Conservation (phyloP, 176 grass and related monocot species). For the Zea luxurians region DNA sequence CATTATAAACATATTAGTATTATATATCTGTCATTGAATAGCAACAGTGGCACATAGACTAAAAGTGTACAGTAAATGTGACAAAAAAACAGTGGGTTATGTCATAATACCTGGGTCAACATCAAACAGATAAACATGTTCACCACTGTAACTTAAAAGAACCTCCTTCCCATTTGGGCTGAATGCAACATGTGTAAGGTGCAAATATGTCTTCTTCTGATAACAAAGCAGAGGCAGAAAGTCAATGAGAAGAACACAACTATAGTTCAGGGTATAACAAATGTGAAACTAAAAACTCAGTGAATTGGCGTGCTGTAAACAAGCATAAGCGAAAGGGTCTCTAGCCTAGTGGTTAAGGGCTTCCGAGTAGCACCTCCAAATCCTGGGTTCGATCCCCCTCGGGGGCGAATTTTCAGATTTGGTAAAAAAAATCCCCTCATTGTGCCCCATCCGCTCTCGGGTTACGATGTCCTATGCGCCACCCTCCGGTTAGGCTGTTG, state of each 20-base stretch:
- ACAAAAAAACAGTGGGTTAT: constrained; percentile 10
- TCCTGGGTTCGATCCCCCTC: too few relatives aligned
- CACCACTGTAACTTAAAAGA: constrained; percentile 92
- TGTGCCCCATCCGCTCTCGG: too few relatives aligned
- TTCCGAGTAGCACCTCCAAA: too few relatives aligned
- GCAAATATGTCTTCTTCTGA: constrained; percentile 79
- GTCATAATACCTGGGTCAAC: constrained; percentile 64
- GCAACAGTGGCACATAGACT: background rate
- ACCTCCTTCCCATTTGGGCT: constrained; percentile 88
- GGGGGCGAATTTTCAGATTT: too few relatives aligned
- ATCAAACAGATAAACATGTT: constrained; percentile 97
- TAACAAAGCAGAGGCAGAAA: constrained; percentile 28
- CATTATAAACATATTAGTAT: constrained; percentile 18
- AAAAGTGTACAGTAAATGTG: constrained; percentile 13
- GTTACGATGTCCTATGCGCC: too few relatives aligned
- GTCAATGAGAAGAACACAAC: constrained; percentile 3
- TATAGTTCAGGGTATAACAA: background rate
- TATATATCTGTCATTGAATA: constrained; percentile 6
- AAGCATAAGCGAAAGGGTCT: background rate
- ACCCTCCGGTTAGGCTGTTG: too few relatives aligned
- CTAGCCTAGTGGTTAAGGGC: too few relatives aligned
- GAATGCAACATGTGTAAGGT: constrained; percentile 95
- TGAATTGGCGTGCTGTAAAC: constrained; percentile 15
- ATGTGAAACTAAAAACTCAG: constrained; percentile 1
- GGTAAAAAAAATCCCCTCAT: too few relatives aligned